Conservation (phyloP, 116 monocot genomes). For the Thalassia testudinum region DNA sequence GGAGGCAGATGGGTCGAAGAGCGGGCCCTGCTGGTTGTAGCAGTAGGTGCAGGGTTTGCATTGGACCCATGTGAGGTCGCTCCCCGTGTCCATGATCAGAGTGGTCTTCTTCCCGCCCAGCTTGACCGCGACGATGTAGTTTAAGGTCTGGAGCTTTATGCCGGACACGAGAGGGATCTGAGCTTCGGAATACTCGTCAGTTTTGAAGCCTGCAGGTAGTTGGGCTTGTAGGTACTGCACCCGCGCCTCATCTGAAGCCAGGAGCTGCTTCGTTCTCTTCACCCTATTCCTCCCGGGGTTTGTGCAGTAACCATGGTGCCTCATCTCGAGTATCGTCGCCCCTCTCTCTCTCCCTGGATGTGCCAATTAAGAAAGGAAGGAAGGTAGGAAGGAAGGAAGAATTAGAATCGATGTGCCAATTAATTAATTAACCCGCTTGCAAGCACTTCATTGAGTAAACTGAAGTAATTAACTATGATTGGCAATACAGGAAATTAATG, state of each 20-base stretch:
- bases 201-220: conserved; percentile 2
- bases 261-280: conserved; percentile 8
- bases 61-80: conserved; percentile 84
- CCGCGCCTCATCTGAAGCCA: conserved; percentile 28
- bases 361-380: not conserved
- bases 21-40: conserved; percentile 48
- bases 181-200: not conserved
- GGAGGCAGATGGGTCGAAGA: conserved; percentile 52
- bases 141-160: conserved; percentile 39
- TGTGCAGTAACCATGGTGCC: conserved; percentile 13
- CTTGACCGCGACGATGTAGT: conserved; percentile 44
- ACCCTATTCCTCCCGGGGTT: not conserved
- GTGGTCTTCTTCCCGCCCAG: conserved; percentile 23
- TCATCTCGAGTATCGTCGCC: conserved; percentile 48
- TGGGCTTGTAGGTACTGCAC: conserved; percentile 19
- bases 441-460: not conserved
- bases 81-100: conserved; percentile 81
- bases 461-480: not conserved
- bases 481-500: no score
- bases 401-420: not conserved
- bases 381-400: no score
- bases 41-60: conserved; percentile 58
- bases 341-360: conserved; percentile 29
- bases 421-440: no score
- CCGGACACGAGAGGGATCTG: conserved; percentile 45